phyloP scores from a whole-genome alignment of 2,329 filamentous ascomycete genomes.

The Botrytis sinoallii region DNA sequence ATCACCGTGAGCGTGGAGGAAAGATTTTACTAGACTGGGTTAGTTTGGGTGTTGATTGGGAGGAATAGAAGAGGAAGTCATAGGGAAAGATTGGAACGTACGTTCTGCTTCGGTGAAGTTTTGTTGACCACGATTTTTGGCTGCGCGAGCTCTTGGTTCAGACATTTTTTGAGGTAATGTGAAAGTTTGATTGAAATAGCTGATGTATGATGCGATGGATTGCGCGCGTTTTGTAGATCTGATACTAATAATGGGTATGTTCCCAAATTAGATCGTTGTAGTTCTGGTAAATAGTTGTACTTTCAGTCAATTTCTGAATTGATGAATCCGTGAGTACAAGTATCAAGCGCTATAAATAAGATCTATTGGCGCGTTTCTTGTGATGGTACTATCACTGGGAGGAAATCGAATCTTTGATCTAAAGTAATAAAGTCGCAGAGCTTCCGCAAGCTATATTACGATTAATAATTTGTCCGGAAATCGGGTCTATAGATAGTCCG shows the following conservation, averaged over 20 bases:
- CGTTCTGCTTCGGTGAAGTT: conserved; percentile 73
- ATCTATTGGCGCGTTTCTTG: neutral
- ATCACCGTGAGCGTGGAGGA: conserved; percentile 80
- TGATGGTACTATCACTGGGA: neutral
- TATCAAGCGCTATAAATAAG: neutral
- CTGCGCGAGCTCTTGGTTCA: conserved; percentile 73
- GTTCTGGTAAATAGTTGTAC: neutral
- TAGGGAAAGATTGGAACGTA: conserved; percentile 42
- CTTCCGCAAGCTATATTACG: neutral
- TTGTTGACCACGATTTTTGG: conserved; percentile 79
- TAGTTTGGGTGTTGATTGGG: neutral
- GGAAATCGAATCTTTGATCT: neutral
- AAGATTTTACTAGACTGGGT: conserved; percentile 56
- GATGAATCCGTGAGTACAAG: no score
- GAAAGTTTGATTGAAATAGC: neutral
- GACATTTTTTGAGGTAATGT: conserved; percentile 42
- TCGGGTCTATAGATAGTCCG: neutral
- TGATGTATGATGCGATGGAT: neutral
- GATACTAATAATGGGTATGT: neutral
- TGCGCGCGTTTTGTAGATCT: neutral
- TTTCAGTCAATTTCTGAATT: no score
- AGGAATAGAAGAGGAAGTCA: neutral
- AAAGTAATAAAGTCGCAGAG: neutral
- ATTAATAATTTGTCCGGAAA: neutral
- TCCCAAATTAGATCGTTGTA: neutral